These are phyloP conservation scores for Lepidopterella palustris DNA, from an alignment of 495 filamentous ascomycete genomes.

Conservation along the genomic window DNA sequence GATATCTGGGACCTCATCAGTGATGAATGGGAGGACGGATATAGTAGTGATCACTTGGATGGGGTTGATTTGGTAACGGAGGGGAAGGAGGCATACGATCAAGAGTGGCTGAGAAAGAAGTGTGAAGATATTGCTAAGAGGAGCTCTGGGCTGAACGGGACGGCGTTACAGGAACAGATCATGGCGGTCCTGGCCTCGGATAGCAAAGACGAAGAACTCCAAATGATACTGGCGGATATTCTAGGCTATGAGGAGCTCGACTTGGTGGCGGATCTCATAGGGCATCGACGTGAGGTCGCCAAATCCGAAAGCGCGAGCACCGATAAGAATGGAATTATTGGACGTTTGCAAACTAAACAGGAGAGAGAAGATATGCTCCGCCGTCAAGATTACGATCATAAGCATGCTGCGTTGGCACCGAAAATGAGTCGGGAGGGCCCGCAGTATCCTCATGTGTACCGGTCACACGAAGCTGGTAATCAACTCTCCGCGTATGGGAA, in stretches of 20 bases:
- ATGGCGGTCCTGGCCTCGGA: slow-evolving; percentile 60
- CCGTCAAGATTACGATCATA: slow-evolving; percentile 73
- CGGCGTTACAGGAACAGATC: slow-evolving; percentile 64
- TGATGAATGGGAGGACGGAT: slow-evolving; percentile 57
- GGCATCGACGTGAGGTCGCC: slow-evolving; percentile 60
- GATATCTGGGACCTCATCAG: slow-evolving; percentile 89
- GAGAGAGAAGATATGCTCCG: slow-evolving; percentile 72
- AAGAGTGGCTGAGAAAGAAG: slow-evolving; percentile 57
- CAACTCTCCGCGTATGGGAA: slow-evolving; percentile 66
- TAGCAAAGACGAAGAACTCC: slow-evolving; percentile 67
- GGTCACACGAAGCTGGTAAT: slow-evolving; percentile 72
- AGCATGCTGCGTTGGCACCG: slow-evolving; percentile 61
- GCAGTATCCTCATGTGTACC: slow-evolving; percentile 91
- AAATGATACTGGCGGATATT: slow-evolving; percentile 83
- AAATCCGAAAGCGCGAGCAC: slow-evolving; percentile 33
- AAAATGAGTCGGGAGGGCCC: slow-evolving; percentile 53
- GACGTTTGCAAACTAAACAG: slow-evolving; percentile 61
- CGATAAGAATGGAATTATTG: slow-evolving; percentile 47
- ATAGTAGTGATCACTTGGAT: slow-evolving; percentile 47
- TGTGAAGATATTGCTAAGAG: slow-evolving; percentile 55
- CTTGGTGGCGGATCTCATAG: slow-evolving; percentile 75
- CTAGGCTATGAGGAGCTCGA: slow-evolving; percentile 90
- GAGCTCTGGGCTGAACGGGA: slow-evolving; percentile 55
- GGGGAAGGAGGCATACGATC: slow-evolving; percentile 34
- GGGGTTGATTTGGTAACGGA: slow-evolving; percentile 36